Evolutionary conservation across 805 yeast genomes (phyloP).

Genomic region (Lachancea nothofagi): DNA sequence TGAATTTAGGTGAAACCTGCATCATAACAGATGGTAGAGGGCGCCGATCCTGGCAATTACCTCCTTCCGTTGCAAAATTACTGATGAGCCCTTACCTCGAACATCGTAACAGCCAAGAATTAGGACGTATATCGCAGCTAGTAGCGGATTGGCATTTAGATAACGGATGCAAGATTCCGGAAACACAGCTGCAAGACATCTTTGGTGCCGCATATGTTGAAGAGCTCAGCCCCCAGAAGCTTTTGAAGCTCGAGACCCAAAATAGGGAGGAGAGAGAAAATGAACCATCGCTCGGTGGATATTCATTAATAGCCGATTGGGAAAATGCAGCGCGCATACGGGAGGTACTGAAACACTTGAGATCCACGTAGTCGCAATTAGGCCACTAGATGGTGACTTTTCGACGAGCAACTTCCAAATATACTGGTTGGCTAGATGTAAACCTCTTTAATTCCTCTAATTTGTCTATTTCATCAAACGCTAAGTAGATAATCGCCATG

Average conservation of each 20-base stretch:
- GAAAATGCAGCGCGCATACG: slow-evolving; percentile 11
- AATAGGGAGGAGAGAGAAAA: not conserved
- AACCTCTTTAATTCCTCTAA: not conserved
- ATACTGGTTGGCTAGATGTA: too few species aligned
- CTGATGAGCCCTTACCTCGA: not conserved
- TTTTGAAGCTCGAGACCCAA: not conserved
- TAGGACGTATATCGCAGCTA: not conserved
- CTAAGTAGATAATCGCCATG: slow-evolving; percentile 20
- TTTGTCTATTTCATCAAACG: slow-evolving; percentile 10
- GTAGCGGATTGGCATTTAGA: slow-evolving; percentile 4
- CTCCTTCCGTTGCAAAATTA: not conserved
- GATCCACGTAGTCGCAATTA: too few species aligned
- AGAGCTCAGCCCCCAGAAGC: not conserved
- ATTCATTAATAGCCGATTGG: slow-evolving; percentile 13
- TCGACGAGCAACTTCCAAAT: too few species aligned
- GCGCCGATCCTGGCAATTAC: not conserved
- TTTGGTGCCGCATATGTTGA: slow-evolving; percentile 1
- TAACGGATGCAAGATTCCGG: not conserved
- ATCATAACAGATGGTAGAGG: not conserved
- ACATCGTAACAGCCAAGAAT: not conserved
- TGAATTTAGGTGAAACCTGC: slow-evolving; percentile 4
- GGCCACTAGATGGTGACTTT: too few species aligned
- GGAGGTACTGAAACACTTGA: slow-evolving; percentile 1
- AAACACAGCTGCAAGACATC: not conserved
- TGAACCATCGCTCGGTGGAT: not conserved